These are phyloP conservation scores for Kluyveromyces siamensis DNA, from an alignment of 805 yeast species.

Conservation along the genomic window DNA sequence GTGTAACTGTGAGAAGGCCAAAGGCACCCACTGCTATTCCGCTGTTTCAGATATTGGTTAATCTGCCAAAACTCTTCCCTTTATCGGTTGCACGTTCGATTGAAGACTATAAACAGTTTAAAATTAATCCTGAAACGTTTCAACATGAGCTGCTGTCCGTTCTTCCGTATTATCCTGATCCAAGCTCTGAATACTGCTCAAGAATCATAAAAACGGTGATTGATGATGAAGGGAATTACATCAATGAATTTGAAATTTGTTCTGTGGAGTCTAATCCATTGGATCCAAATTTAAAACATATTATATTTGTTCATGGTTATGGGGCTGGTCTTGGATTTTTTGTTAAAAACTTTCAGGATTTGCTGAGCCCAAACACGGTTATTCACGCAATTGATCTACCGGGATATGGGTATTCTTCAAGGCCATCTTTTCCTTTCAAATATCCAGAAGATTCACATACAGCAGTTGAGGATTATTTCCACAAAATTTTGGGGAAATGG, in stretches of 20 bases:
- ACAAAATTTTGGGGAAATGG: constrained; percentile 44
- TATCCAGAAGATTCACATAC: constrained; percentile 16
- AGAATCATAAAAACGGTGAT: constrained; percentile 31
- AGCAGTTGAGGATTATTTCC: constrained; percentile 31
- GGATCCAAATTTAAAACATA: constrained; percentile 29
- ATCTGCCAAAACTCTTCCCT: constrained; percentile 48
- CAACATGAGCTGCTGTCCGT: constrained; percentile 39
- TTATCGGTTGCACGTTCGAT: constrained; percentile 42
- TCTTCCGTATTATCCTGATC: constrained; percentile 38
- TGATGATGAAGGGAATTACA: constrained; percentile 40
- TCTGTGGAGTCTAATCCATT: constrained; percentile 34
- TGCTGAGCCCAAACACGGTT: constrained; percentile 44
- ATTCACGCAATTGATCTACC: constrained; percentile 80
- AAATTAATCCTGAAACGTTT: constrained; percentile 32
- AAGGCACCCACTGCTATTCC: constrained; percentile 46
- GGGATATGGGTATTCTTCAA: constrained; percentile 85
- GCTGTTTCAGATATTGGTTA: constrained; percentile 34
- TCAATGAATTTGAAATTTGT: constrained; percentile 68
- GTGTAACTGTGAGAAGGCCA: background rate
- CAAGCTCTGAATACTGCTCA: constrained; percentile 21
- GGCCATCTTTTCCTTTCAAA: constrained; percentile 54
- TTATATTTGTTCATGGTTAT: constrained; percentile 85
- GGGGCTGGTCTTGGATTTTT: constrained; percentile 92
- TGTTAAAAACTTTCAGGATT: constrained; percentile 56
- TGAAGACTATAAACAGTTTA: constrained; percentile 37